Evolutionary conservation across 2,329 filamentous ascomycete species (phyloP), one percentile per base, ranked within the genome.

Genomic region (Leptographium lundbergii): DNA sequence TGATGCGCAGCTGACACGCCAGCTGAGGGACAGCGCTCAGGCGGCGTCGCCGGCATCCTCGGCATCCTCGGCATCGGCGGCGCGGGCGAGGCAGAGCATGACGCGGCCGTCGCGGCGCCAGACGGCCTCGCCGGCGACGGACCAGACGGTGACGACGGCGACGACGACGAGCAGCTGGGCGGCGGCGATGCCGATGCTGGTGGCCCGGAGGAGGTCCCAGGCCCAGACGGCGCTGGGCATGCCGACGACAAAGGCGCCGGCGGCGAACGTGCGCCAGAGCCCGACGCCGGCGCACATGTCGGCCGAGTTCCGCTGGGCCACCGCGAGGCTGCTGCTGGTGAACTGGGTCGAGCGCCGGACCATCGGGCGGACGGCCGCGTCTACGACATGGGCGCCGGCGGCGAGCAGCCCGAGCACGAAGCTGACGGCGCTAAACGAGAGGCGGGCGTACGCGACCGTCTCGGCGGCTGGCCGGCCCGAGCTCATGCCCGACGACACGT

Each of bases 301-400:
- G 17, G 71, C 71, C 19, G 73, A 74, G 63, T 72, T 76, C 34
- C 77, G 73, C 57, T 77, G 70, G 27, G 73, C 72, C 14, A 74
- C 68, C n/a, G 69, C 69, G 27, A 79, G 69, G 65, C 73, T 79
- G 6, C 74, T 71, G 3, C 72, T 75, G 0, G 77, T 80, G 62
- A 77, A 80, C 53, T 74, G 73, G 9, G 77, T 74, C 36, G 76
- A 79, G n/a, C 73, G 70, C 29, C 71, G 69, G 52, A 81, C 70
- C 29, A 77, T 65, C 1, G 77, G 76, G 3, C 69, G 67, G 2
- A 71, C 69, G 0, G 74, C 71, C 3, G 71, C 69, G 57, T 77
- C 73, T 6, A 80, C 68, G 2, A 70, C 63, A 29, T 71, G 66
- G 0, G 68, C 67, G 24, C 76, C 77, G 0, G 72, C 72, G 0